Percentiles rank a stretch among this genome's conserved stretches.
phyloP scores from a whole-genome alignment of 495 filamentous ascomycete species.

The Penicillium steckii region DNA sequence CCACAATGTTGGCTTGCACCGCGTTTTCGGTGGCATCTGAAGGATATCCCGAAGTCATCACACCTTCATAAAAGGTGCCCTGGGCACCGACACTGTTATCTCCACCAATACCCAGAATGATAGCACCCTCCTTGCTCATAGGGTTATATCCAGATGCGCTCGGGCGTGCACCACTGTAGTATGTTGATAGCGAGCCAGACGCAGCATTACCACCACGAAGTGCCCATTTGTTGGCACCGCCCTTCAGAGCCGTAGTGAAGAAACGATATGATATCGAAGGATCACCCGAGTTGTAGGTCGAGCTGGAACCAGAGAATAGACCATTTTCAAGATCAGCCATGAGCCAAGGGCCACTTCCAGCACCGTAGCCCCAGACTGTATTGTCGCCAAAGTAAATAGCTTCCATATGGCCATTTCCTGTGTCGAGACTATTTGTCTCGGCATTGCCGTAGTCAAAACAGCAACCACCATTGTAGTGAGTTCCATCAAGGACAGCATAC shows the following conservation, averaged over 20 bases:
- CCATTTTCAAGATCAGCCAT: slow-evolving; percentile 63
- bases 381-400: slow-evolving; percentile 56
- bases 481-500: slow-evolving; percentile 60
- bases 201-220: slow-evolving; percentile 53
- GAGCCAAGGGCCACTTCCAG: slow-evolving; percentile 56
- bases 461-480: slow-evolving; percentile 56
- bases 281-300: slow-evolving; percentile 41
- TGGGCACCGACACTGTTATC: slow-evolving; percentile 55
- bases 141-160: slow-evolving; percentile 51
- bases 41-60: slow-evolving; percentile 58
- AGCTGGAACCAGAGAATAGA: slow-evolving; percentile 50
- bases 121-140: slow-evolving; percentile 60
- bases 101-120: slow-evolving; percentile 59
- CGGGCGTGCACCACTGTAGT: slow-evolving; percentile 52
- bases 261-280: slow-evolving; percentile 51
- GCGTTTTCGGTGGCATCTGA: slow-evolving; percentile 52
- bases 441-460: slow-evolving; percentile 65
- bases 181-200: slow-evolving; percentile 53
- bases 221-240: slow-evolving; percentile 49
- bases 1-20: slow-evolving; percentile 58
- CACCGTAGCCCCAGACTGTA: slow-evolving; percentile 49
- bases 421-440: slow-evolving; percentile 52
- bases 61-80: slow-evolving; percentile 62
- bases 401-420: slow-evolving; percentile 60
- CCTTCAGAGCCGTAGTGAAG: slow-evolving; percentile 52